phyloP scores from a whole-genome alignment of 169 alveolate species.

The Theileria annulata region DNA sequence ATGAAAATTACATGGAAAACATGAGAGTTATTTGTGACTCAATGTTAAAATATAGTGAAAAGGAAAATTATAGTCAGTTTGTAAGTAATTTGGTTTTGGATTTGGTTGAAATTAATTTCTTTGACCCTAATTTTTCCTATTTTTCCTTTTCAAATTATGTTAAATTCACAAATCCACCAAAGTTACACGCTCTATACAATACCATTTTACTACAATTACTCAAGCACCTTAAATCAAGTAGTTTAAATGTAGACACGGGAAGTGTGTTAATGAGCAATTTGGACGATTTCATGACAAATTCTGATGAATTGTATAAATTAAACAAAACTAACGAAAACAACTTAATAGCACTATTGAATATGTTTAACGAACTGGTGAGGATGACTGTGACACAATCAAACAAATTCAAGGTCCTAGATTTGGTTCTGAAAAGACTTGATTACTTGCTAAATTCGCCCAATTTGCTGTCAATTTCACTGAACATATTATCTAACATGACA shows the following conservation, averaged over 20 bases:
- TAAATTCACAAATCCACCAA: neutral
- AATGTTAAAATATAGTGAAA: neutral
- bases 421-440: neutral
- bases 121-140: neutral
- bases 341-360: neutral
- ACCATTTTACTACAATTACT: neutral
- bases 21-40: neutral
- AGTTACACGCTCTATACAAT: neutral
- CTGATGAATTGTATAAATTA: neutral
- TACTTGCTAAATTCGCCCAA: neutral
- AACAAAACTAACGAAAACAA: neutral
- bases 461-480: neutral
- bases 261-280: neutral
- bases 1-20: neutral
- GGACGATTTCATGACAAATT: slow-evolving; percentile 11
- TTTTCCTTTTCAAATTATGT: neutral
- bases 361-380: neutral
- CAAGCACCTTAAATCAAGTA: neutral
- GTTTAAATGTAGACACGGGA: neutral
- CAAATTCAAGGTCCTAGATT: neutral
- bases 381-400: neutral
- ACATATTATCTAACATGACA: neutral
- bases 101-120: neutral
- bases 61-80: neutral
- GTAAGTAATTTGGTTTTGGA: neutral